Conservation (phyloP, 2,329 filamentous ascomycete genomes). For the Talaromyces rugulosus region DNA sequence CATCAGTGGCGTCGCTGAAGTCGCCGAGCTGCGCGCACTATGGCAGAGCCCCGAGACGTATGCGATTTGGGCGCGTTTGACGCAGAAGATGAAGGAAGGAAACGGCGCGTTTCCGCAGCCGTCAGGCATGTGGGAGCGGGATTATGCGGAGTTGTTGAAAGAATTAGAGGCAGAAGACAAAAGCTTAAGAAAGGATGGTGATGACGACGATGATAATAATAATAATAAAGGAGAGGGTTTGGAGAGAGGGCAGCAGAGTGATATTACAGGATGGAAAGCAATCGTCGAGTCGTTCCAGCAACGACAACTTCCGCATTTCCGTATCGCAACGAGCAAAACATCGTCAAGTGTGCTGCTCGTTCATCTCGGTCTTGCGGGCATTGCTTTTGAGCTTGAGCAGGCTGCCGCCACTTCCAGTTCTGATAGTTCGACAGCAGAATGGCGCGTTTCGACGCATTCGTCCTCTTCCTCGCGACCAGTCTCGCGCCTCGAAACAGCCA, state of each 20-base stretch:
- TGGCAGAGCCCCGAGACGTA: constrained; percentile 40
- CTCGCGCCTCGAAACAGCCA: constrained; percentile 31
- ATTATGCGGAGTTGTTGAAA: constrained; percentile 34
- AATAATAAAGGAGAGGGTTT: not conserved
- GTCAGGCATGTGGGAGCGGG: constrained; percentile 36
- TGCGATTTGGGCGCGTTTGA: constrained; percentile 34
- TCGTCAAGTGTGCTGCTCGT: constrained; percentile 22
- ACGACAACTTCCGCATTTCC: constrained; percentile 26
- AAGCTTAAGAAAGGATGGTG: constrained; percentile 4
- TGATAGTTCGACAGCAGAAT: constrained; percentile 18
- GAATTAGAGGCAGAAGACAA: constrained; percentile 29
- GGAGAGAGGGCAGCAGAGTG: not conserved
- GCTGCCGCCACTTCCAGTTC: not conserved
- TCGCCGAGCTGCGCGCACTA: constrained; percentile 34
- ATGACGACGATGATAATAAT: not conserved
- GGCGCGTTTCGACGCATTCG: constrained; percentile 29
- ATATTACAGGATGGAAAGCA: constrained; percentile 25
- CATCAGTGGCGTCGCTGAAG: constrained; percentile 30
- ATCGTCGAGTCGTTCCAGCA: constrained; percentile 29
- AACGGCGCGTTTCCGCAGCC: constrained; percentile 33
- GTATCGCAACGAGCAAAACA: constrained; percentile 21
- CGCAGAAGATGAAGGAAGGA: constrained; percentile 32
- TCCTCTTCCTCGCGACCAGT: constrained; percentile 8
- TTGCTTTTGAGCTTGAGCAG: constrained; percentile 27
- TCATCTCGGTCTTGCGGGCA: constrained; percentile 29